Evolutionary conservation across 805 yeast genomes (phyloP), one percentile per base, ranked within the genome.

Genomic region (Metschnikowia shivogae): DNA sequence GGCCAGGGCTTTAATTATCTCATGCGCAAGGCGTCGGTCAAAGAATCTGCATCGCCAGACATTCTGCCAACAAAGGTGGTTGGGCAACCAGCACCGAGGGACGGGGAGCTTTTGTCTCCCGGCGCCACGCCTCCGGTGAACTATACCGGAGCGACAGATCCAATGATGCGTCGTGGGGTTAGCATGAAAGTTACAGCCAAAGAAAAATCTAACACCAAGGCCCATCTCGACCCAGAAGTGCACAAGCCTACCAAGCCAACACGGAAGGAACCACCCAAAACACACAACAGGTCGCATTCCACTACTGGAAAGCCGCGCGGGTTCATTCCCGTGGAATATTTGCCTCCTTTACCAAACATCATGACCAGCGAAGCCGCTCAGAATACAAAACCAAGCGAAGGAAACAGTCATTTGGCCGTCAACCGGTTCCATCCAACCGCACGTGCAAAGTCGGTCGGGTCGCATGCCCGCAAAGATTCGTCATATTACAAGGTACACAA

Each of bases 371-470:
- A 55, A 51, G 8, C 40, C 43, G 49, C 38, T 7, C 45, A 34
- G 12, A 28, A 12, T n/a, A n/a, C 12, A 11, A 13, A 29, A 4
- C 11, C 38, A 26, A 44, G 39, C 20, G 45, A 32, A 7, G 35
- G 24, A 22, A 24, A 14, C n/a, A 20, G 43, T 6, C 29, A 28
- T 11, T 42, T 40, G 40, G 30, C 34, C n/a, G 44, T 39, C 28
- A 44, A 37, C 19, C 32, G 64, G 37, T 67, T 70, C 49, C 96
- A 87, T 62, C 95, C 96, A 31, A 80, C 89, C 11, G 95, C 95
- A 0, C 78, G 96, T 56, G 95, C 95, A 3, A 88, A 86, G 60
- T 85, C 95, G 17, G 81, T 87, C 39, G 89, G 90, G n/a, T 74
- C 74, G 6, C 92, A 87, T 61, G 76, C 80, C 17, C 77, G 87